Evolutionary conservation across 2,329 filamentous ascomycete species (phyloP), one percentile per base, ranked within the genome.

Genomic region (Nakataea oryzae): DNA sequence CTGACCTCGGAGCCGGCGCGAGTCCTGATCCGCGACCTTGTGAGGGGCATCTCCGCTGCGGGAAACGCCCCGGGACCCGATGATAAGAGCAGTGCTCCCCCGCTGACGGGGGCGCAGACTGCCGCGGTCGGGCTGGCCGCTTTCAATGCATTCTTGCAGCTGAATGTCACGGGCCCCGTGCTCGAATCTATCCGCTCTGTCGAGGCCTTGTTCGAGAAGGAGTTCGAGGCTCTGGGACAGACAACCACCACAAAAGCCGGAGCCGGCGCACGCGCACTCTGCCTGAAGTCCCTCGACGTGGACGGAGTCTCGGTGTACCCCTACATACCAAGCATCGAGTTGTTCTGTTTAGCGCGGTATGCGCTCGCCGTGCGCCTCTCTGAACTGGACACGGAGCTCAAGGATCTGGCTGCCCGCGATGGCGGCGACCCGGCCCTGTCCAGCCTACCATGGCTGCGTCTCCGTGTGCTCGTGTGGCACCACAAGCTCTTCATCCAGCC

Each of bases 241-340:
- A 47, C 34, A 1, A 12, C 30, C 13, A 11, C 9, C 8, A 12
- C 30, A 12, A 32, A 32, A 32, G 30, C 30, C 30, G 67, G 30
- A 27, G 59, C 62, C 63, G 17, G 63, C 63, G 30, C 61, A 21
- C 61, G 64, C 26, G 57, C 13, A 13, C 56, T 62, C n/a, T 85
- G 92, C 60, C 77, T 96, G n/a, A 75, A 76, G 2, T 84, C 83
- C 21, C 79, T 97, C 11, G 85, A 87, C 28, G 81, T 91, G 0
- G 95, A 99, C 72, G 95, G 95, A 13, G 88, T 96, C 57, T 88
- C 90, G 0, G 88, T 90, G 0, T 99, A 97, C 74, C 85, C 87
- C 58, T 81, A 96, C 63, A 92, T 92, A 26, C 91, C 93, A 0
- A 83, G 89, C 66, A 80, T 96, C 17, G 91, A 97, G 71, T 81